Evolutionary conservation across 495 filamentous ascomycete species (phyloP).

Genomic region (Podospora fimiseda): DNA sequence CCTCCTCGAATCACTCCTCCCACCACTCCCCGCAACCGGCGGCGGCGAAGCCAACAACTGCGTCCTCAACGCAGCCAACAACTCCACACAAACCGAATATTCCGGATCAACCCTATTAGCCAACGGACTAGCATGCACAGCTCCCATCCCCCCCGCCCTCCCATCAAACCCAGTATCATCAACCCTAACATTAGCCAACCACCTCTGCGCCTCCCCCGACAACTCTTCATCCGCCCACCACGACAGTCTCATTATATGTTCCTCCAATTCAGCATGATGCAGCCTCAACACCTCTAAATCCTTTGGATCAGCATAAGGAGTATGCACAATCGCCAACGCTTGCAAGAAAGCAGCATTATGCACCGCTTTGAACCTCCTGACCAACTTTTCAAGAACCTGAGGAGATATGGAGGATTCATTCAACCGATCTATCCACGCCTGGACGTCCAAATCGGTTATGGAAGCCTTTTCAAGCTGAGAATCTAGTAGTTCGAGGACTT

Average conservation of each 20-base stretch:
- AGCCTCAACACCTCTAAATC: conserved; percentile 16
- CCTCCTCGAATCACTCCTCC: conserved; percentile 21
- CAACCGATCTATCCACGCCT: neutral
- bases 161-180: conserved; percentile 1
- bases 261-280: conserved; percentile 7
- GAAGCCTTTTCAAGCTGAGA: conserved; percentile 6
- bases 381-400: conserved; percentile 1
- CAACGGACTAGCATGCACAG: conserved; percentile 18
- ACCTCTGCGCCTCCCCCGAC: conserved; percentile 13
- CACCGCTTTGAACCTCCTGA: neutral
- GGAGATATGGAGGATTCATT: neutral
- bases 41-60: conserved; percentile 27
- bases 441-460: conserved; percentile 14
- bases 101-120: conserved; percentile 18
- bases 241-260: conserved; percentile 3
- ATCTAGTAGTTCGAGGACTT: conserved; percentile 7
- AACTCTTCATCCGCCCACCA: conserved; percentile 13
- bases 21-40: conserved; percentile 11
- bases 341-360: conserved; percentile 14
- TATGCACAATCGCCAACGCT: conserved; percentile 11
- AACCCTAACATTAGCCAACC: conserved; percentile 15
- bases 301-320: conserved; percentile 1
- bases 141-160: neutral
- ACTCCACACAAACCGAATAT: conserved; percentile 28
- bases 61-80: conserved; percentile 30